Conservation (phyloP, 2,329 filamentous ascomycete genomes). For the Trichoderma guizhouense region DNA sequence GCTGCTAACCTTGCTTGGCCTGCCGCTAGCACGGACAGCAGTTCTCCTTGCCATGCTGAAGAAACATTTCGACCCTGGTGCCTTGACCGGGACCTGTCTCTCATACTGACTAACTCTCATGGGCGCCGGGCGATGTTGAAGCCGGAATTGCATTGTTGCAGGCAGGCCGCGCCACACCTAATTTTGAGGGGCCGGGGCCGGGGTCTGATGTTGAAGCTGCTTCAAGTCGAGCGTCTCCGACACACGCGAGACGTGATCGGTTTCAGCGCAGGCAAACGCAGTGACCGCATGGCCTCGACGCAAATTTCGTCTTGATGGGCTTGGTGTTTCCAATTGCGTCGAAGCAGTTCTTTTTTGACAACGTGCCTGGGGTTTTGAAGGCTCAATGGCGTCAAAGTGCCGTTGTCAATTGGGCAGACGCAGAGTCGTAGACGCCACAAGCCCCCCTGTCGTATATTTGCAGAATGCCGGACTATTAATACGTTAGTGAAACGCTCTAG, state of each 20-base stretch:
- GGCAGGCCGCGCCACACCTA: conserved; percentile 16
- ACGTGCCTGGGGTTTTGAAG: not conserved
- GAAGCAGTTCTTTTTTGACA: not conserved
- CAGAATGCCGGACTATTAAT: not conserved
- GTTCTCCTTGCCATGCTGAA: not conserved
- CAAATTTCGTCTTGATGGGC: not conserved
- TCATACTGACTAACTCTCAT: conserved; percentile 7
- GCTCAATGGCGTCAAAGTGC: not conserved
- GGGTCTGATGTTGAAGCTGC: conserved; percentile 23
- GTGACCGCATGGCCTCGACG: conserved; percentile 10
- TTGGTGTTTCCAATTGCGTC: not conserved
- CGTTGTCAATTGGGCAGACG: not conserved
- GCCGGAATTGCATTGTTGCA: conserved; percentile 15
- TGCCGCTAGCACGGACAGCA: not conserved
- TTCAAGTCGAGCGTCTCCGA: conserved; percentile 30
- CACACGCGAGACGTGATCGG: conserved; percentile 32
- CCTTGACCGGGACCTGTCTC: not conserved
- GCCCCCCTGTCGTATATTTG: not conserved
- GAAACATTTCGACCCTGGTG: not conserved
- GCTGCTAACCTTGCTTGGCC: not conserved
- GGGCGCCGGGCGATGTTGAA: not conserved
- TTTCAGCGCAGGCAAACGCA: conserved; percentile 28
- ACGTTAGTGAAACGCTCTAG: conserved; percentile 13
- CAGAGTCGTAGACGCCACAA: conserved; percentile 9
- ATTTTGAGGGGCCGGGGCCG: not conserved